A percentile compares a stretch with the other conserved stretches of the same genome.
Evolutionary conservation across 495 filamentous ascomycete genomes (phyloP).

Genomic region (Penicillium dipodomyicola): DNA sequence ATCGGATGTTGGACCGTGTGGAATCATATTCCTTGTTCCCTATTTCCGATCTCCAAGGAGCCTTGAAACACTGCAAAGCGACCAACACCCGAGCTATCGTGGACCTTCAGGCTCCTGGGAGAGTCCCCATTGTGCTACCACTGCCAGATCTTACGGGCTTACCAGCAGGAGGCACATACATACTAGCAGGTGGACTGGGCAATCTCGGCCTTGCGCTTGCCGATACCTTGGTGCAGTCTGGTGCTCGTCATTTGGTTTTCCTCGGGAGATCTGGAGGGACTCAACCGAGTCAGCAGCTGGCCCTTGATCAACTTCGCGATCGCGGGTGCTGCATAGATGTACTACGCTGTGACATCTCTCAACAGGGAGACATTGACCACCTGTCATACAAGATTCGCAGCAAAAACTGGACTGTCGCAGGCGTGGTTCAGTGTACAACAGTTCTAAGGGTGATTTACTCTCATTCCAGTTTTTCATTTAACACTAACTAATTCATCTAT

Average conservation of each 20-base stretch:
- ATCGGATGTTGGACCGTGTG: slow-evolving; percentile 15
- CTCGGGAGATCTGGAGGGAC: slow-evolving; percentile 30
- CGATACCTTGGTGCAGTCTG: slow-evolving; percentile 33
- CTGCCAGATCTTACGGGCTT: slow-evolving; percentile 13
- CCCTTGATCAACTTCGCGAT: slow-evolving; percentile 22
- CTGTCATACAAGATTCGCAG: slow-evolving; percentile 15
- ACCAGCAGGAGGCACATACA: slow-evolving; percentile 23
- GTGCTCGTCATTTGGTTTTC: slow-evolving; percentile 40
- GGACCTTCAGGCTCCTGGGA: slow-evolving; percentile 17
- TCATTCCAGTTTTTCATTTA: not conserved
- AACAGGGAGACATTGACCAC: slow-evolving; percentile 24
- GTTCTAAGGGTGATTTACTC: slow-evolving; percentile 23
- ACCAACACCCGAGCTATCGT: slow-evolving; percentile 14
- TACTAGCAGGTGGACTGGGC: slow-evolving; percentile 37
- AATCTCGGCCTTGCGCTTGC: slow-evolving; percentile 36
- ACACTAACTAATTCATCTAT: not conserved
- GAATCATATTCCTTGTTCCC: slow-evolving; percentile 19
- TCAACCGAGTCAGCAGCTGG: slow-evolving; percentile 14
- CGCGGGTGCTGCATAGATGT: slow-evolving; percentile 26
- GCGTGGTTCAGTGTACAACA: slow-evolving; percentile 35
- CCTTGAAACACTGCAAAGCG: slow-evolving; percentile 15
- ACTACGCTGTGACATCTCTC: slow-evolving; percentile 31
- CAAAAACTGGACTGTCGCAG: slow-evolving; percentile 27
- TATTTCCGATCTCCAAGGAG: slow-evolving; percentile 13
- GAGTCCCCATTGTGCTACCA: slow-evolving; percentile 24